These are phyloP conservation scores for Nannochloris sp. DNA, from an alignment of 139 green algal species.

Conservation along the genomic window DNA sequence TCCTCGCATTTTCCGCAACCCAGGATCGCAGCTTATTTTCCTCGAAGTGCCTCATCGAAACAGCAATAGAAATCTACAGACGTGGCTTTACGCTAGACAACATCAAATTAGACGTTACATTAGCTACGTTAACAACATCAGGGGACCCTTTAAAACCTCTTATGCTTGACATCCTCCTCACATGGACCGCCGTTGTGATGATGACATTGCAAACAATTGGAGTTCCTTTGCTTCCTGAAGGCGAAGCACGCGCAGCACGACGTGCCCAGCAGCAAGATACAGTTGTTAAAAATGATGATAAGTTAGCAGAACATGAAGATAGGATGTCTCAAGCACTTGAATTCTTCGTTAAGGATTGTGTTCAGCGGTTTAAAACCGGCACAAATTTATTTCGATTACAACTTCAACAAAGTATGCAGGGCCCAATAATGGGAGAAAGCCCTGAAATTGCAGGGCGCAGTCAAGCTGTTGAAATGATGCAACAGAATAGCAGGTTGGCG, in stretches of 20 bases:
- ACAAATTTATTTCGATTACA: constrained; percentile 25
- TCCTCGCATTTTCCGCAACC: constrained; percentile 42
- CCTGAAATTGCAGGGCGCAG: constrained; percentile 1
- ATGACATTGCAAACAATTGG: constrained; percentile 49
- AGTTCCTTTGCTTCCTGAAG: constrained; percentile 19
- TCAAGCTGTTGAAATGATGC: constrained; percentile 29
- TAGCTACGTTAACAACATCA: background rate
- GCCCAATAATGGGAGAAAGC: background rate
- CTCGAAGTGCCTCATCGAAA: constrained; percentile 59
- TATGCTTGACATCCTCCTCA: constrained; percentile 44
- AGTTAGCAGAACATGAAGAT: background rate
- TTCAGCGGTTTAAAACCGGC: constrained; percentile 38
- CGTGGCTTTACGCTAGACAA: constrained; percentile 27
- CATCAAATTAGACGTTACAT: constrained; percentile 20
- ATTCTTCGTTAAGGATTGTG: constrained; percentile 35
- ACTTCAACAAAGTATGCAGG: constrained; percentile 34
- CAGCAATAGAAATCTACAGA: constrained; percentile 36
- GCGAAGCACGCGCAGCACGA: background rate
- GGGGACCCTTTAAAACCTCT: background rate
- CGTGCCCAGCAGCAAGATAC: background rate
- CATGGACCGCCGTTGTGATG: constrained; percentile 50
- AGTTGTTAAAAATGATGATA: background rate
- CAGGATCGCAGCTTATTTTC: constrained; percentile 47
- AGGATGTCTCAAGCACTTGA: constrained; percentile 33
- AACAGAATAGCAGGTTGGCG: constrained; percentile 64